Base-by-base conservation (phyloP, 140 eudicot genomes). In the Oenanthe javanica region DNA sequence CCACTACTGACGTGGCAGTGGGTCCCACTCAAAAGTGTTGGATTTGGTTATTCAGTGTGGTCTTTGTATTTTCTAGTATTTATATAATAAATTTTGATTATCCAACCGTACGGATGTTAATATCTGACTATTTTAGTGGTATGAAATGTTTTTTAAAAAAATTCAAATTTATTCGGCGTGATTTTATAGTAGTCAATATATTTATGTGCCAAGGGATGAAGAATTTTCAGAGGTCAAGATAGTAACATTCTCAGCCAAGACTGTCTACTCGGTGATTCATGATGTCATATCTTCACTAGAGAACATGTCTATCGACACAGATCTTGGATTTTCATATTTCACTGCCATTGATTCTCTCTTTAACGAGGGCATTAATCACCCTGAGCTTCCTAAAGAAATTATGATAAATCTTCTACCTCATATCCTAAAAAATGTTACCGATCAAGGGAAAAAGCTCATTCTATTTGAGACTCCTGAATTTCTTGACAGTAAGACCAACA, bases 191-290 rank as follows among this genome's bases (percentile, higher is more conserved):
- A 31, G 31, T 31, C 31, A 31, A 31, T 31, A 31, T 12, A 14
- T 87, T 12, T 93, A 93, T 45, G 94, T 93, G 54, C 97, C 97
- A 13, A 86, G 96, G 78, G 97, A 93, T 80, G 97, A 93, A 81
- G 87, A 84, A 1, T 92, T 92, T 54, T 86, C 96, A 2, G 93
- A 87, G 77, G 85, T 93, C 64, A 93, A 93, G 89, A 64, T 79
- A 1, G 2, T 81, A 27, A 86, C 91, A 2, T 93, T 91, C 82
- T 77, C 86, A 1, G 91, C 89, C 36, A 93, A 83, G 54, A 86
- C 93, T 13, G 40, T 90, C 0, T 88, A 84, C 91, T 87, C 93
- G 3, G 86, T 87, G 66, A 27, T 89, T 59, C 96, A 93, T 67
- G 88, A 91, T 8, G 82, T 93, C 18, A 63, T 89, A 23, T 96